These are phyloP conservation scores for Fusarium paranaense DNA, from an alignment of 2,329 filamentous ascomycete species.

Conservation along the genomic window DNA sequence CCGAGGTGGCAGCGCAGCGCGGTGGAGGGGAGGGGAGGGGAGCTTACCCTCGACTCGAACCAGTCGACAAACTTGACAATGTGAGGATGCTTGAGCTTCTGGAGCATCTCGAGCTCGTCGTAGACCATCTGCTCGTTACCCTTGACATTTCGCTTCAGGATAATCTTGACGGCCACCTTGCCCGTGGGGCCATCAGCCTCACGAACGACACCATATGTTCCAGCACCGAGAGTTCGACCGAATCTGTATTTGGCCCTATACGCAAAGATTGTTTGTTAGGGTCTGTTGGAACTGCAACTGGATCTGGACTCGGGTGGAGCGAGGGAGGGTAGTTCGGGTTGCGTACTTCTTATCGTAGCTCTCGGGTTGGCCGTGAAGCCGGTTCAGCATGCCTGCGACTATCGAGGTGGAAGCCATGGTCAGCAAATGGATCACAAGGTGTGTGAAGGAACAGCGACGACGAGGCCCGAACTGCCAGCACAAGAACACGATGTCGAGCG, in stretches of 20 bases:
- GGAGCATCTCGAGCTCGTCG: slow-evolving; percentile 94
- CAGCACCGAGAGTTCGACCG: slow-evolving; percentile 92
- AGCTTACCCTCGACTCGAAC: slow-evolving; percentile 93
- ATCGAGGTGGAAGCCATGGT: slow-evolving; percentile 33
- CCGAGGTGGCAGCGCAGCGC: slow-evolving; percentile 1
- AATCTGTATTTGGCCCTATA: slow-evolving; percentile 87
- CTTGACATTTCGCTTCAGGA: slow-evolving; percentile 98
- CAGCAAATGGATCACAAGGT: slow-evolving; percentile 30
- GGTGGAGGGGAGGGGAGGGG: background rate
- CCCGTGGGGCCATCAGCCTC: slow-evolving; percentile 88
- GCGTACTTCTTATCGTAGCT: slow-evolving; percentile 97
- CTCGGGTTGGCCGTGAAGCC: slow-evolving; percentile 95
- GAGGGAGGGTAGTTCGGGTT: slow-evolving; percentile 41
- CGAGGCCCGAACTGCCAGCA: background rate
- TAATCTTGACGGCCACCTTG: slow-evolving; percentile 97
- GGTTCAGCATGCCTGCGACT: slow-evolving; percentile 94
- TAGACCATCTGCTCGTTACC: slow-evolving; percentile 99
- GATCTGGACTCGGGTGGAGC: slow-evolving; percentile 10
- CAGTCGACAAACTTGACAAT: slow-evolving; percentile 98
- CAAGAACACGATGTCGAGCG: background rate
- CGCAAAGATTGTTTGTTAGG: slow-evolving; percentile 39
- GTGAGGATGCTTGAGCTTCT: slow-evolving; percentile 90
- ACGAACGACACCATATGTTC: slow-evolving; percentile 97
- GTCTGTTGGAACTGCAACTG: slow-evolving; percentile 8
- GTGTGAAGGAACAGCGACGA: background rate